Conservation (phyloP, 2,329 filamentous ascomycete genomes). For the Diaporthe ilicicola region DNA sequence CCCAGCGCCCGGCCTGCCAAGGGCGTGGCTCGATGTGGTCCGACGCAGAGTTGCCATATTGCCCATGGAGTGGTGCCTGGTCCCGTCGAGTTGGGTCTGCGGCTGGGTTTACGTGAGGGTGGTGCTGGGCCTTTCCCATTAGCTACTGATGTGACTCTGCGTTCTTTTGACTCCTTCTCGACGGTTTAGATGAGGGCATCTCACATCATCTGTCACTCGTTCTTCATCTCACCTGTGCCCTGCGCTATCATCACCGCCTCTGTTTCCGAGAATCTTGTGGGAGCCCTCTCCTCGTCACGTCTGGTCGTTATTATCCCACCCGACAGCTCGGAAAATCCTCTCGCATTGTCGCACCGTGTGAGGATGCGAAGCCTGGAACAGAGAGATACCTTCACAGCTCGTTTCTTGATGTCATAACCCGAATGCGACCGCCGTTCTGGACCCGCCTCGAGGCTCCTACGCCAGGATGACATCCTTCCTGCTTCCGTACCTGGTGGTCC, state of each 20-base stretch:
- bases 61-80: slow-evolving; percentile 15
- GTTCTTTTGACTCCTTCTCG: not conserved
- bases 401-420: slow-evolving; percentile 3
- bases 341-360: not conserved
- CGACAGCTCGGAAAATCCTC: not conserved
- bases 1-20: slow-evolving; percentile 15
- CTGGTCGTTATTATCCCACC: slow-evolving; percentile 1
- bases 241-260: not conserved
- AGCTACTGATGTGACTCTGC: slow-evolving; percentile 7
- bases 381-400: not conserved
- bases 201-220: slow-evolving; percentile 2
- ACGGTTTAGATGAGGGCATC: not conserved
- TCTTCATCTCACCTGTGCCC: not conserved
- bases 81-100: slow-evolving; percentile 22
- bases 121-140: not conserved
- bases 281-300: not conserved
- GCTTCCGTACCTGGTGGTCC: not conserved
- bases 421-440: slow-evolving; percentile 13
- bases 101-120: not conserved
- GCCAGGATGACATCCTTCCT: slow-evolving; percentile 9
- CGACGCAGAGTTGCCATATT: not conserved
- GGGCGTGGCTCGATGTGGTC: not conserved
- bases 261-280: not conserved
- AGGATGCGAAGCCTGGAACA: not conserved
- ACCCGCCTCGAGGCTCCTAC: slow-evolving; percentile 1